These are phyloP conservation scores for Tylopilus subfusipes DNA, from an alignment of 768 basidiomycete species.

Conservation along the genomic window DNA sequence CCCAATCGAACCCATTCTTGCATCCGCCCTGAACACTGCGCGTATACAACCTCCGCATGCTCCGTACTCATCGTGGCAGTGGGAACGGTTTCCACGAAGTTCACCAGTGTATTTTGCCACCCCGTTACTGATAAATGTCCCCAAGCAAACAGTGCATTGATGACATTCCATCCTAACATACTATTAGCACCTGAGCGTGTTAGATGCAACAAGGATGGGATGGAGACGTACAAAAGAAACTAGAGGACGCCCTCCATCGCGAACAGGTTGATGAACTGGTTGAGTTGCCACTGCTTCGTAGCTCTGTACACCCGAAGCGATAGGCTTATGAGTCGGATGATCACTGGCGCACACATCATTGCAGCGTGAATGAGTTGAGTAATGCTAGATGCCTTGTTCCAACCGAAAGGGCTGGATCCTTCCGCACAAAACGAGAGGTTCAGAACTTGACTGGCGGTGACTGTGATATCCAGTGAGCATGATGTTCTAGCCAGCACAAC, in stretches of 20 bases:
- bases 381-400: not conserved
- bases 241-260: slow-evolving; percentile 2
- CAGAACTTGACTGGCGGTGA: not conserved
- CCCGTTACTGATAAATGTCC: no score
- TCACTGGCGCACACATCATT: not conserved
- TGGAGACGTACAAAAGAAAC: no score
- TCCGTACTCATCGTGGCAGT: not conserved
- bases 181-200: no score
- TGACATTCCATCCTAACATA: no score
- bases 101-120: no score
- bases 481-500: not conserved
- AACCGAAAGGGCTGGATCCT: not conserved
- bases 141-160: no score
- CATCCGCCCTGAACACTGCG: no score
- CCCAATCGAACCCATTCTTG: no score
- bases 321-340: not conserved
- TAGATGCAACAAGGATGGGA: no score
- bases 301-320: not conserved
- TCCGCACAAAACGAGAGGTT: not conserved
- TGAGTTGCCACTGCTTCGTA: slow-evolving; percentile 1
- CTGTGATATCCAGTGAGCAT: not conserved
- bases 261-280: slow-evolving; percentile 6
- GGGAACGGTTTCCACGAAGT: not conserved
- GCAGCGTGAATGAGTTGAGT: not conserved
- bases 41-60: no score